phyloP scores from a whole-genome alignment of 768 basidiomycete species.

The Tricholoma saponaceum region DNA sequence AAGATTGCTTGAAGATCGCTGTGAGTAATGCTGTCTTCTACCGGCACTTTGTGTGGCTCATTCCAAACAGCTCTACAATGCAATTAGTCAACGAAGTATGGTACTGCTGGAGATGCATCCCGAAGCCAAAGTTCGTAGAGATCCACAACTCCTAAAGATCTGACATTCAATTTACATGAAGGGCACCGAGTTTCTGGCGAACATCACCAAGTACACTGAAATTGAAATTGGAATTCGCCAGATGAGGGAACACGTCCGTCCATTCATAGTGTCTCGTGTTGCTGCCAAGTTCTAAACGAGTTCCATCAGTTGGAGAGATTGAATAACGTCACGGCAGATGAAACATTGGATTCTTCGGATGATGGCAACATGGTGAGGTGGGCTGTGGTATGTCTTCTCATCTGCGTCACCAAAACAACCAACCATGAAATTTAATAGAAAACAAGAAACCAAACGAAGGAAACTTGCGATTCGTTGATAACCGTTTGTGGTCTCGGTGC shows the following conservation, averaged over 20 bases:
- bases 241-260: not conserved
- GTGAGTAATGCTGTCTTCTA: too few species aligned
- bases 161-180: not conserved
- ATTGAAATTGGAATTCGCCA: not conserved
- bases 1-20: too few species aligned
- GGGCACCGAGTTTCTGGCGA: not conserved
- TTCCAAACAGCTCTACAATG: too few species aligned
- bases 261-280: not conserved
- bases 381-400: not conserved
- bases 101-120: too few species aligned
- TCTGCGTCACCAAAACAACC: not conserved
- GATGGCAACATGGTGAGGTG: not conserved
- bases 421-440: not conserved
- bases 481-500: not conserved
- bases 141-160: not conserved
- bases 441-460: not conserved
- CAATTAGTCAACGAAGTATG: too few species aligned
- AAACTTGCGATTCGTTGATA: not conserved
- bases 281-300: not conserved
- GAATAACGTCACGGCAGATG: not conserved
- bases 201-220: not conserved
- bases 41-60: too few species aligned
- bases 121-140: not conserved
- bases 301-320: not conserved
- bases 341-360: not conserved